Evolutionary conservation across 768 basidiomycete species (phyloP).

Genomic region (Boletus subcaerulescens): DNA sequence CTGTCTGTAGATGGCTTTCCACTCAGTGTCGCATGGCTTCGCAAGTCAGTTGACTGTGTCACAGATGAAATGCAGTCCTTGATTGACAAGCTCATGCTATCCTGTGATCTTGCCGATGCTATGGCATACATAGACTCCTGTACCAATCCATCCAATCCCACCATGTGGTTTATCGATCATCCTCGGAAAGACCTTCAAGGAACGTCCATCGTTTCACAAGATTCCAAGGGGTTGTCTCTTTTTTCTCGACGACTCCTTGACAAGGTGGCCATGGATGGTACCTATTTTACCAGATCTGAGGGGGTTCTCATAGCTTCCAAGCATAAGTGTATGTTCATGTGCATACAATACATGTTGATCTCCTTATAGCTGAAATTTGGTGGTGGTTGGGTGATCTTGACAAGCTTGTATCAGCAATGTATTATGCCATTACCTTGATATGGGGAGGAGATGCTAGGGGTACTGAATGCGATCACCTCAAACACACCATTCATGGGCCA

Average conservation of each 20-base stretch:
- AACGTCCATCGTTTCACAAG: neutral
- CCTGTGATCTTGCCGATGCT: neutral
- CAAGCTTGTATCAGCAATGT: slow-evolving; percentile 7
- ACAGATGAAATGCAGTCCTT: neutral
- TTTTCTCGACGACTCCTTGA: neutral
- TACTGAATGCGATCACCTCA: slow-evolving; percentile 14
- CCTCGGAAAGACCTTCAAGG: neutral
- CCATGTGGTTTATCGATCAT: neutral
- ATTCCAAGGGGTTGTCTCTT: neutral
- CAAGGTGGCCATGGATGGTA: neutral
- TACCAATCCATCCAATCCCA: neutral
- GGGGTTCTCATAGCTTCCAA: neutral
- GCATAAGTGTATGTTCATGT: neutral
- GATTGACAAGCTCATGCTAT: neutral
- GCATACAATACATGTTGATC: neutral
- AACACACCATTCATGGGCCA: slow-evolving; percentile 1
- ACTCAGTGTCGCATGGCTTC: neutral
- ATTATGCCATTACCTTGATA: slow-evolving; percentile 4
- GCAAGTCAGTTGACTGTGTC: neutral
- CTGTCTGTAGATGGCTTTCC: neutral
- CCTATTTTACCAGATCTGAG: neutral
- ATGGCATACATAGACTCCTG: neutral
- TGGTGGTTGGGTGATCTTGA: slow-evolving; percentile 3
- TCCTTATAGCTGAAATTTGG: neutral
- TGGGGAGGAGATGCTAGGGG: slow-evolving; percentile 19